Conservation (phyloP, 169 alveolate species). For the Plasmodium cynomolgi region DNA sequence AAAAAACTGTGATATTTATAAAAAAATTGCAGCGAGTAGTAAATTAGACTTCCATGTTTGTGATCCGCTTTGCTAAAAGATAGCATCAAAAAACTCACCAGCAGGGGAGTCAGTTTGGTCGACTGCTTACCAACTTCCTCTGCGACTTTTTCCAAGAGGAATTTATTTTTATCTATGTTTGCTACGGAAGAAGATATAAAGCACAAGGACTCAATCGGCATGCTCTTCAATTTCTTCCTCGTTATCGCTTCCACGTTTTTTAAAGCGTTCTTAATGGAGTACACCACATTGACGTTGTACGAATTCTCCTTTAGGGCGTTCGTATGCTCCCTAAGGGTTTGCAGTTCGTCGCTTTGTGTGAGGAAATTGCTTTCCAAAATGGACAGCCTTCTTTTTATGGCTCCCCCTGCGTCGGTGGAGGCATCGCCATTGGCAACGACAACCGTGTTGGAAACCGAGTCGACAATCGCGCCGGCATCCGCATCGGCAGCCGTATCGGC, state of each 20-base stretch:
- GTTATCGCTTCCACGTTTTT: constrained; percentile 60
- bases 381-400: constrained; percentile 3
- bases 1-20: constrained; percentile 60
- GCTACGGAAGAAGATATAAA: constrained; percentile 47
- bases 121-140: constrained; percentile 82
- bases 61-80: constrained; percentile 82
- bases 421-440: background rate
- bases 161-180: constrained; percentile 44
- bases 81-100: constrained; percentile 79
- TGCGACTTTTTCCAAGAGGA: constrained; percentile 78
- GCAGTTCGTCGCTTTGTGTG: constrained; percentile 13
- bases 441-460: too few relatives aligned
- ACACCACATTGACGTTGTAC: constrained; percentile 45
- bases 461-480: background rate
- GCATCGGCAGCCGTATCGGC: background rate
- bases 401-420: background rate
- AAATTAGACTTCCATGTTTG: constrained; percentile 83
- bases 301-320: constrained; percentile 19
- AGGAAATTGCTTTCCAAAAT: constrained; percentile 15
- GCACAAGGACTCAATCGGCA: constrained; percentile 67
- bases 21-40: constrained; percentile 77
- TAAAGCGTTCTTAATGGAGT: constrained; percentile 27
- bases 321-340: constrained; percentile 40
- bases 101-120: constrained; percentile 78
- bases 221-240: constrained; percentile 36